Conservation (phyloP, 2,329 filamentous ascomycete genomes). For the Talaromyces piceae region DNA sequence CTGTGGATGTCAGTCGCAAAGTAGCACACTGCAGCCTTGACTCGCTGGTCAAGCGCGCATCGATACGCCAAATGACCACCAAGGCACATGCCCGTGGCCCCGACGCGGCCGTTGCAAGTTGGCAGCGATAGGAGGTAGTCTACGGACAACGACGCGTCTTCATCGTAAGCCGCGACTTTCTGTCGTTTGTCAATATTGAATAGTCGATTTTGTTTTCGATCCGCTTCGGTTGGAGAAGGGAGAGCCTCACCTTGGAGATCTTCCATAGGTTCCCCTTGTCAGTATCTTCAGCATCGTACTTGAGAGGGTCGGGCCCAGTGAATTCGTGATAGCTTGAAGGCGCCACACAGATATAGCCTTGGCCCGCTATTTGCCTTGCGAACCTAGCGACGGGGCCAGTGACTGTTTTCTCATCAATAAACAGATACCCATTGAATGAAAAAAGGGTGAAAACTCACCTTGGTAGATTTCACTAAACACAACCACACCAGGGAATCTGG, state of each 20-base stretch:
- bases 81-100: constrained; percentile 83
- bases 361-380: constrained; percentile 81
- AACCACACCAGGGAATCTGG: constrained; percentile 80
- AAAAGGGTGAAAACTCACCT: constrained; percentile 46
- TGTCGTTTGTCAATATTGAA: constrained; percentile 26
- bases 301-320: constrained; percentile 70
- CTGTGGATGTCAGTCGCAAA: constrained; percentile 90
- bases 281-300: constrained; percentile 82
- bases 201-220: neutral
- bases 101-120: constrained; percentile 75
- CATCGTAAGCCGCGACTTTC: constrained; percentile 80
- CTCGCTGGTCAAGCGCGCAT: constrained; percentile 65
- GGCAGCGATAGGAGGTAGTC: constrained; percentile 63
- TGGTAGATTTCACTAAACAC: constrained; percentile 95
- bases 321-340: constrained; percentile 93
- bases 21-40: constrained; percentile 73
- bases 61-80: constrained; percentile 79
- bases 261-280: constrained; percentile 84
- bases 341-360: constrained; percentile 88
- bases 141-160: constrained; percentile 61
- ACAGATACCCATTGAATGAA: neutral
- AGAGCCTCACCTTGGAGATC: constrained; percentile 57
- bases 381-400: constrained; percentile 86
- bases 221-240: neutral
- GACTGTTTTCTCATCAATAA: constrained; percentile 47